Evolutionary conservation across 257 asterid genomes (phyloP).

Genomic region (Solanum corneliomulleri): DNA sequence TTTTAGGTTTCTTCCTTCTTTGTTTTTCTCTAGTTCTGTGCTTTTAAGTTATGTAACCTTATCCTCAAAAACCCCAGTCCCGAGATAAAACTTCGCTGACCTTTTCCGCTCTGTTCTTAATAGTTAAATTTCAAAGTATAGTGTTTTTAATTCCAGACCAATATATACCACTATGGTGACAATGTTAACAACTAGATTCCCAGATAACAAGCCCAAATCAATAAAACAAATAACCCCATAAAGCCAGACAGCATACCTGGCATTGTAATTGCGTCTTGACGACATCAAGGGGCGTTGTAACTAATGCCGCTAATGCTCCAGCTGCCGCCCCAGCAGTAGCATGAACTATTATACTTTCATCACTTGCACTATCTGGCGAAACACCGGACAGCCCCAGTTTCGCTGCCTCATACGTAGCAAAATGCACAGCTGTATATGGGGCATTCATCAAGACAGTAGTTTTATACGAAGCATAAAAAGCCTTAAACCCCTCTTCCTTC

Average conservation of each 20-base stretch:
- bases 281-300: constrained; percentile 93
- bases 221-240: not conserved
- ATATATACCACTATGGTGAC: not conserved
- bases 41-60: not conserved
- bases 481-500: constrained; percentile 73
- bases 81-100: not conserved
- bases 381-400: constrained; percentile 64
- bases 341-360: constrained; percentile 67
- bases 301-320: constrained; percentile 75
- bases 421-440: constrained; percentile 90
- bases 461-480: constrained; percentile 69
- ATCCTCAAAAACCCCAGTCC: not conserved
- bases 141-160: not conserved
- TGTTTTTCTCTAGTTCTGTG: not conserved
- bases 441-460: constrained; percentile 97
- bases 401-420: constrained; percentile 77
- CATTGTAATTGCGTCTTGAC: constrained; percentile 95
- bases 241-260: constrained; percentile 44
- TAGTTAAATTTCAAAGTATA: not conserved
- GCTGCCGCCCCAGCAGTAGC: constrained; percentile 98
- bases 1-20: not conserved
- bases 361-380: constrained; percentile 47
- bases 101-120: not conserved
- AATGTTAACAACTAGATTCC: not conserved
- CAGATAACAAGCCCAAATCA: not conserved